Evolutionary conservation across 2,329 filamentous ascomycete genomes (phyloP).

Genomic region (Ophiostoma piceae): DNA sequence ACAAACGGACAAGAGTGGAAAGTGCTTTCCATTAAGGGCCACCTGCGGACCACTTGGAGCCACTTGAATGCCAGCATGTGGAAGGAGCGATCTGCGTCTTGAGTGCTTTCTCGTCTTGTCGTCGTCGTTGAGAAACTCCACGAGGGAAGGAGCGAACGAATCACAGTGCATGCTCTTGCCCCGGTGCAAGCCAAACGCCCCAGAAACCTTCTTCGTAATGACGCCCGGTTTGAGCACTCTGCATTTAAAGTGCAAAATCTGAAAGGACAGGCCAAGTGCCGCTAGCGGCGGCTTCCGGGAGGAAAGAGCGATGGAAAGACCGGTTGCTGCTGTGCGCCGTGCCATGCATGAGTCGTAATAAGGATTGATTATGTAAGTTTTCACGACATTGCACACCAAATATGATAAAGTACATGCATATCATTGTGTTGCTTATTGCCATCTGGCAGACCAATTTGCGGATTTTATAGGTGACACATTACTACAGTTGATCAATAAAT

Average conservation of each 20-base stretch:
- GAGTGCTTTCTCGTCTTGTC: constrained; percentile 1
- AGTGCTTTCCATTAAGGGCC: neutral
- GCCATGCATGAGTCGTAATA: neutral
- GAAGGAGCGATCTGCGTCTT: neutral
- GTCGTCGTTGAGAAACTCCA: neutral
- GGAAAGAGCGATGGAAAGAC: neutral
- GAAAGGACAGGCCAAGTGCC: constrained; percentile 2
- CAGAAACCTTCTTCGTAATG: neutral
- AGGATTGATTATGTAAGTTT: neutral
- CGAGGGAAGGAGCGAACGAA: constrained; percentile 6
- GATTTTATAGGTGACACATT: neutral
- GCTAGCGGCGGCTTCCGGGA: constrained; percentile 2
- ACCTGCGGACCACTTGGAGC: neutral
- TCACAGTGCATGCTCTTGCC: neutral
- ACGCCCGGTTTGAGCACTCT: neutral
- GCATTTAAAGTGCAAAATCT: neutral
- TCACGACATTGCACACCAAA: neutral
- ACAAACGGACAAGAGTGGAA: neutral
- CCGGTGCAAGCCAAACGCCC: neutral
- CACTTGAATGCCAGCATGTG: neutral
- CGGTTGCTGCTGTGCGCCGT: neutral
- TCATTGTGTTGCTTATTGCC: neutral
- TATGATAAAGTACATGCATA: neutral
- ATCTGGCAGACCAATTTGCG: neutral
- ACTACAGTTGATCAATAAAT: neutral